Percentiles rank a stretch among this genome's conserved stretches.
phyloP scores from a whole-genome alignment of 371 early-diverging fungal species.

The Chytridium lagenaria region DNA sequence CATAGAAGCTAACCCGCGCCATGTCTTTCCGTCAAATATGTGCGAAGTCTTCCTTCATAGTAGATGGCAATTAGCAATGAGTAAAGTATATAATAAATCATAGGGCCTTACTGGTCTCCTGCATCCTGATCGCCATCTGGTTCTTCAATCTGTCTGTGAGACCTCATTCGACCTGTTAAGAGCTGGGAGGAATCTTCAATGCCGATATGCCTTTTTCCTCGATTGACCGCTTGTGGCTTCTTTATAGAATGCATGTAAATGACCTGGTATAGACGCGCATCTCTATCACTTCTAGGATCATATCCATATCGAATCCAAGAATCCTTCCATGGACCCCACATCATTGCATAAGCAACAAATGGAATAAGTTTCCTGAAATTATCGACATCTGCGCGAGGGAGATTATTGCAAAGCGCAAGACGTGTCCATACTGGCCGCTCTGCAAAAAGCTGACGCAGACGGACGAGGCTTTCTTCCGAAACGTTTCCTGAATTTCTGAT shows the following conservation, averaged over 20 bases:
- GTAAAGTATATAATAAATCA: too few species aligned
- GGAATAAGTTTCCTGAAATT: conserved; percentile 48
- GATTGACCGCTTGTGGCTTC: conserved; percentile 6
- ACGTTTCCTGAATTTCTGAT: conserved; percentile 20
- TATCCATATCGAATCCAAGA: conserved; percentile 68
- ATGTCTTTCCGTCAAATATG: conserved; percentile 42
- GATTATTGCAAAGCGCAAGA: conserved; percentile 45
- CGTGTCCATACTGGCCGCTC: conserved; percentile 65
- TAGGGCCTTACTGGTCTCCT: too few species aligned
- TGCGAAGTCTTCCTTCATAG: conserved; percentile 34
- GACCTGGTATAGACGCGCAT: conserved; percentile 56
- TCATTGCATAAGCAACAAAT: conserved; percentile 51
- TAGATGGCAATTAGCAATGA: too few species aligned
- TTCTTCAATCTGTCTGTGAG: too few species aligned
- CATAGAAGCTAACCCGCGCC: conserved; percentile 30
- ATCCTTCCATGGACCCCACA: conserved; percentile 67
- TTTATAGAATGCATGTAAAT: conserved; percentile 43
- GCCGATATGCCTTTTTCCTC: conserved; percentile 44
- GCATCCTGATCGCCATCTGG: too few species aligned
- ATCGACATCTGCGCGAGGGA: conserved; percentile 39
- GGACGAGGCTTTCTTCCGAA: conserved; percentile 11
- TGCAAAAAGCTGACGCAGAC: conserved; percentile 51
- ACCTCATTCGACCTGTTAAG: conserved; percentile 10
- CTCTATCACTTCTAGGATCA: conserved; percentile 61
- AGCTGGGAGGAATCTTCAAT: conserved; percentile 28